A percentile compares a stretch with the other conserved stretches of the same genome.
These are phyloP conservation scores for Curvularia spicifera DNA, from an alignment of 2,329 filamentous ascomycete genomes.

Conservation along the genomic window DNA sequence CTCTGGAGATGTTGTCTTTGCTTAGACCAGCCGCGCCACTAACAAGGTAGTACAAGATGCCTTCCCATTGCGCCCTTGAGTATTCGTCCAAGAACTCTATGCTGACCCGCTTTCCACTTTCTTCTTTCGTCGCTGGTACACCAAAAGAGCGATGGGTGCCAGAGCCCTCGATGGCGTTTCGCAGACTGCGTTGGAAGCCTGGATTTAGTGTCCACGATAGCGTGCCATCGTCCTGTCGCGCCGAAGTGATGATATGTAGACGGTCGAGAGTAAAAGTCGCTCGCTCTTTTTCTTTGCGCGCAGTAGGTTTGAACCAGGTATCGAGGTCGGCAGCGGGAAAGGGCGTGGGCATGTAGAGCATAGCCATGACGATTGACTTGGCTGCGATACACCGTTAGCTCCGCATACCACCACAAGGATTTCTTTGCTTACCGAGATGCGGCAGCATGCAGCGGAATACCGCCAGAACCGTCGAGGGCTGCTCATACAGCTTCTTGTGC, in stretches of 20 bases:
- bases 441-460: constrained; percentile 98
- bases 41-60: constrained; percentile 94
- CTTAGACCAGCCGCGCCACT: constrained; percentile 66
- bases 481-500: constrained; percentile 90
- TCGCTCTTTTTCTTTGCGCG: constrained; percentile 78
- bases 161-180: constrained; percentile 85
- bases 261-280: constrained; percentile 80
- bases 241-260: constrained; percentile 78
- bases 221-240: constrained; percentile 63
- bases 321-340: constrained; percentile 83
- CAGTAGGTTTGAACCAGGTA: constrained; percentile 77
- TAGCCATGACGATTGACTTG: constrained; percentile 93
- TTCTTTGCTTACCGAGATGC: constrained; percentile 69
- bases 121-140: constrained; percentile 72
- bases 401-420: neutral
- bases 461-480: constrained; percentile 92
- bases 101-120: constrained; percentile 69
- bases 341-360: constrained; percentile 87
- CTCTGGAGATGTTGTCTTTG: constrained; percentile 51
- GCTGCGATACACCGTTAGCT: constrained; percentile 59
- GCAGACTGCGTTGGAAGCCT: constrained; percentile 83
- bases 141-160: constrained; percentile 89
- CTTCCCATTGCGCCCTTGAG: constrained; percentile 90
- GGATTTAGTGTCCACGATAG: constrained; percentile 78
- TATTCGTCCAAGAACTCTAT: constrained; percentile 80